Conservation (phyloP, 2,329 filamentous ascomycete genomes). For the Colletotrichum neosansevieriae region DNA sequence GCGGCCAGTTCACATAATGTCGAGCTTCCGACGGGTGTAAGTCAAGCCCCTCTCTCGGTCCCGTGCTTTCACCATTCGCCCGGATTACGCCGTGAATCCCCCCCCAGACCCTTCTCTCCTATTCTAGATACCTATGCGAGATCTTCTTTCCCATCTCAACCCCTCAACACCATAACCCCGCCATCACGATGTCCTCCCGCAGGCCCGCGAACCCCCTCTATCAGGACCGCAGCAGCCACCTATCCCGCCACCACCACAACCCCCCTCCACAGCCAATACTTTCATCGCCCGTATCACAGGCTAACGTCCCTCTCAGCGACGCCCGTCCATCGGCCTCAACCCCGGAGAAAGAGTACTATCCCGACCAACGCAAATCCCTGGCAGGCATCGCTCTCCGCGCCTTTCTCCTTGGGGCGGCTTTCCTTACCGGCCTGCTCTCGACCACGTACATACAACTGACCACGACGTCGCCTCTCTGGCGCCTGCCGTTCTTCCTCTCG, state of each 20-base stretch:
- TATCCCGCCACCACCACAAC: background rate
- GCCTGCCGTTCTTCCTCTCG: constrained; percentile 74
- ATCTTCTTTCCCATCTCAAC: background rate
- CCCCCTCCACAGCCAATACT: background rate
- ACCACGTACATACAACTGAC: constrained; percentile 50
- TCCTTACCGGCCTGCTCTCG: constrained; percentile 52
- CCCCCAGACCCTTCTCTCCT: constrained; percentile 2
- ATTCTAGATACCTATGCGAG: background rate
- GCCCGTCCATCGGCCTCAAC: constrained; percentile 40
- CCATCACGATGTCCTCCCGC: constrained; percentile 26
- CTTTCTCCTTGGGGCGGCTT: constrained; percentile 63
- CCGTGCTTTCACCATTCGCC: constrained; percentile 6
- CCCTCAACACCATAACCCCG: constrained; percentile 34
- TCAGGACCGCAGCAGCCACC: background rate
- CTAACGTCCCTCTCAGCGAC: constrained; percentile 41
- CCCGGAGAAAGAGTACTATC: constrained; percentile 52
- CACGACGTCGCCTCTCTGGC: constrained; percentile 66
- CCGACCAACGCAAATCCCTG: constrained; percentile 66
- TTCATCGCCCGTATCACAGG: constrained; percentile 18
- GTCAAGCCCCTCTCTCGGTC: constrained; percentile 17
- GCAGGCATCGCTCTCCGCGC: constrained; percentile 70
- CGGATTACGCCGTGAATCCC: constrained; percentile 8
- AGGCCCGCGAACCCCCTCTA: constrained; percentile 27
- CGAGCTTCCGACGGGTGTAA: constrained; percentile 38
- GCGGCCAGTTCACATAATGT: constrained; percentile 17